Evolutionary conservation across 257 asterid species (phyloP).

Genomic region (Przewalskia tangutica): DNA sequence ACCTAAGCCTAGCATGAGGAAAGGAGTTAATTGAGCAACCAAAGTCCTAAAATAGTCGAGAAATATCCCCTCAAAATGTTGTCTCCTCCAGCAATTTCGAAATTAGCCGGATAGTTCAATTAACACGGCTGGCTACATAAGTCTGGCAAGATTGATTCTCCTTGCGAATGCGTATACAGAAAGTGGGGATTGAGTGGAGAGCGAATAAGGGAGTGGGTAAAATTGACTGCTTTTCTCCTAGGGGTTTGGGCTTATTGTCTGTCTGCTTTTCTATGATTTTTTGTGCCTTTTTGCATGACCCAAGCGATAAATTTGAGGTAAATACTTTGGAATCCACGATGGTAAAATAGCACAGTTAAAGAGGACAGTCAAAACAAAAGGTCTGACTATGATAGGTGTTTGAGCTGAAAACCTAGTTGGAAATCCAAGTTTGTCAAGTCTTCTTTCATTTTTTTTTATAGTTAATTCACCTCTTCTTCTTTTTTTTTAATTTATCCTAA

Average conservation of each 20-base stretch:
- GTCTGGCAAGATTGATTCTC: not conserved
- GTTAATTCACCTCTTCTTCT: not conserved
- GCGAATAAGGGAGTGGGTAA: constrained; percentile 3
- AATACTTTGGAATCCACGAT: not conserved
- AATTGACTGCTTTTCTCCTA: constrained; percentile 14
- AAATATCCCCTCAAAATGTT: not conserved
- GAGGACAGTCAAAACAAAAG: not conserved
- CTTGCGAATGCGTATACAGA: not conserved
- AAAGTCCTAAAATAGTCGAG: not conserved
- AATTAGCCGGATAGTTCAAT: not conserved
- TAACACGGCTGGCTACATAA: not conserved
- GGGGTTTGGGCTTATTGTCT: constrained; percentile 42
- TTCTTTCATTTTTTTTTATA: not conserved
- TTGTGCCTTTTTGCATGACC: not conserved
- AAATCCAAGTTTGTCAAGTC: not conserved
- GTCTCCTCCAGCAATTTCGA: not conserved
- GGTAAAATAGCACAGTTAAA: not conserved
- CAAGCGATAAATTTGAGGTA: not conserved
- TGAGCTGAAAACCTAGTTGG: not conserved
- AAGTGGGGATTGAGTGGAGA: not conserved
- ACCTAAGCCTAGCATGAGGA: not conserved
- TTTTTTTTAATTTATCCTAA: too few relatives aligned
- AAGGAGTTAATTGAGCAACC: constrained; percentile 12
- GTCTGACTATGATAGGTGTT: not conserved
- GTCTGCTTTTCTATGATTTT: constrained; percentile 17